Evolutionary conservation across 768 basidiomycete genomes (phyloP).

Genomic region (Russula foetens): DNA sequence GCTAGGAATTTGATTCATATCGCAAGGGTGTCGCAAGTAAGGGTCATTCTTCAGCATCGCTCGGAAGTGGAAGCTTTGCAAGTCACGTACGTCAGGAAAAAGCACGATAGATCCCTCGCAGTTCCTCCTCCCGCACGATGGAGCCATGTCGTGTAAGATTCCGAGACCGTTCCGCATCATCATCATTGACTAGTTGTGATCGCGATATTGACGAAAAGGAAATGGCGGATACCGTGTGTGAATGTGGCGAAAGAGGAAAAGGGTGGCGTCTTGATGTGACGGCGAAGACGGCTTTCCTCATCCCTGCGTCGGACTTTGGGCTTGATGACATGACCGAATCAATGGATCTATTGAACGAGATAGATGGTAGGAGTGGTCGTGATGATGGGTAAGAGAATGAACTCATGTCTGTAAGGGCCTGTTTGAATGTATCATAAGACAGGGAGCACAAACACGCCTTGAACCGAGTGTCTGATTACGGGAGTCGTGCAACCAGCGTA

Average conservation of each 20-base stretch:
- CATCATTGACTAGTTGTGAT: conserved; percentile 72
- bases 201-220: not conserved
- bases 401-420: conserved; percentile 65
- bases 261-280: conserved; percentile 81
- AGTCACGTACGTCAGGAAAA: conserved; percentile 77
- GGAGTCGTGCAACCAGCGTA: conserved; percentile 91
- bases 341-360: not conserved
- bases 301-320: conserved; percentile 89
- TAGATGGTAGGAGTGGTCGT: no score
- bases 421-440: conserved; percentile 90
- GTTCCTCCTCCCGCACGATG: conserved; percentile 84
- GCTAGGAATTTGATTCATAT: no score
- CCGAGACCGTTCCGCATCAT: conserved; percentile 85
- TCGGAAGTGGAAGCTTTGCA: no score
- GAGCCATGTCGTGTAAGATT: conserved; percentile 73
- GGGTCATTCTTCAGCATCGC: no score
- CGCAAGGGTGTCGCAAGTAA: no score
- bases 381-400: not conserved
- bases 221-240: no score
- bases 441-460: conserved; percentile 97
- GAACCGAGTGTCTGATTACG: conserved; percentile 79
- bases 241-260: not conserved
- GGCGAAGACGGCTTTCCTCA: conserved; percentile 87
- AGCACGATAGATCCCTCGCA: conserved; percentile 83
- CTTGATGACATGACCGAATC: conserved; percentile 31